Percentiles rank a stretch among this genome's conserved stretches.
These are phyloP conservation scores for Cryptococcus sp. DNA, from an alignment of 1,284 basidiomycete species.

Conservation along the genomic window DNA sequence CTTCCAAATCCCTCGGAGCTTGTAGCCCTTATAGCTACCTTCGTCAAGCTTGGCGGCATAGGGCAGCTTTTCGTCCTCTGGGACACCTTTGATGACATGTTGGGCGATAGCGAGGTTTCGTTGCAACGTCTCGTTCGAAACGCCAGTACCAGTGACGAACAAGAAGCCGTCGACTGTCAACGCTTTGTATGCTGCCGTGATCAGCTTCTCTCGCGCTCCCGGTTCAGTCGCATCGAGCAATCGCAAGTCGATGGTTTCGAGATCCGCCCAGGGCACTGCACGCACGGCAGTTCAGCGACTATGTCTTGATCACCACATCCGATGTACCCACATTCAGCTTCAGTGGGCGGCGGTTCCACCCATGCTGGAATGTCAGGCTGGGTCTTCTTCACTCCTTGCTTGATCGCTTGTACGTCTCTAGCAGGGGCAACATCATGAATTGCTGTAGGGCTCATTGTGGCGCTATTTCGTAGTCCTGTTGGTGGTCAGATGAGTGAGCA, in stretches of 20 bases:
- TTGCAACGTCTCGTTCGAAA: constrained; percentile 18
- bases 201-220: constrained; percentile 7
- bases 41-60: constrained; percentile 68
- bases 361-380: constrained; percentile 11
- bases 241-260: constrained; percentile 22
- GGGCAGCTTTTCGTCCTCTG: constrained; percentile 76
- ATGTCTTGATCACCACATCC: too few species aligned
- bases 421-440: not conserved
- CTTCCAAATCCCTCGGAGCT: constrained; percentile 50
- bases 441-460: constrained; percentile 6
- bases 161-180: constrained; percentile 23
- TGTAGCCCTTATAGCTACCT: constrained; percentile 40
- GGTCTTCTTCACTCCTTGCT: not conserved
- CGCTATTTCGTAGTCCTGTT: too few species aligned
- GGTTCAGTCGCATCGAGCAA: constrained; percentile 21
- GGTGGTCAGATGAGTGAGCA: too few species aligned
- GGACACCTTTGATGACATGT: constrained; percentile 60
- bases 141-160: constrained; percentile 25
- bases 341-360: constrained; percentile 16
- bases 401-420: not conserved
- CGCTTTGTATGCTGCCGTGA: constrained; percentile 17
- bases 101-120: constrained; percentile 27
- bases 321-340: constrained; percentile 13
- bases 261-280: constrained; percentile 23
- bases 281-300: too few species aligned